phyloP scores from a whole-genome alignment of 306 rosid genomes.

The Sicyos edulis region DNA sequence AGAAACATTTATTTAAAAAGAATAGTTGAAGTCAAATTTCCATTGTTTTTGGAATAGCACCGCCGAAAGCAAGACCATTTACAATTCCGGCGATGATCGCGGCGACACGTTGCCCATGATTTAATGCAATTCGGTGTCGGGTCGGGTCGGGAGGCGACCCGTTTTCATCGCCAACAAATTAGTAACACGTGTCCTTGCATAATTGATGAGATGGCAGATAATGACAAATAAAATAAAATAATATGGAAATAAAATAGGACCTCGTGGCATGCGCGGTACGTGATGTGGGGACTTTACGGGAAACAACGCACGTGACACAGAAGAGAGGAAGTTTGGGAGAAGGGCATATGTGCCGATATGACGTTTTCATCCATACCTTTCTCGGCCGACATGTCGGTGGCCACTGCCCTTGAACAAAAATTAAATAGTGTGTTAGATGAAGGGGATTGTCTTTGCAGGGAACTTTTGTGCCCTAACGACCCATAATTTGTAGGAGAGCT shows the following conservation, averaged over 20 bases:
- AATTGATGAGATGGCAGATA: neutral
- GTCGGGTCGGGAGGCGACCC: neutral
- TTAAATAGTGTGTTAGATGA: neutral
- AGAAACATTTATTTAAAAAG: no score
- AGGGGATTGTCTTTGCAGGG: neutral
- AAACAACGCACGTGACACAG: neutral
- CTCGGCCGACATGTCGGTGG: slow-evolving; percentile 8
- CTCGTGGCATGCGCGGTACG: neutral
- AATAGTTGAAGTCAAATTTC: no score
- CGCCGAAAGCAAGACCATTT: slow-evolving; percentile 1
- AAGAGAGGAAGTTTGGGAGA: neutral
- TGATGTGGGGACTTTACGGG: neutral
- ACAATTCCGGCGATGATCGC: neutral
- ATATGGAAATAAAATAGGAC: neutral
- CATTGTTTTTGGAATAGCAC: neutral
- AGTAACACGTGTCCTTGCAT: neutral
- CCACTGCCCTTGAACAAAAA: neutral
- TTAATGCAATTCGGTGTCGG: neutral
- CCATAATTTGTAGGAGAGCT: neutral
- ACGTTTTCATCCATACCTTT: neutral
- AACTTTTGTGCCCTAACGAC: neutral
- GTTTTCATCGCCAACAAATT: neutral
- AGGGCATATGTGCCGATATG: neutral
- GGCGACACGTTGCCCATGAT: neutral
- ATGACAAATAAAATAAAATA: neutral